Evolutionary conservation across 1,284 basidiomycete genomes (phyloP).

Genomic region (Moesziomyces aphidis): DNA sequence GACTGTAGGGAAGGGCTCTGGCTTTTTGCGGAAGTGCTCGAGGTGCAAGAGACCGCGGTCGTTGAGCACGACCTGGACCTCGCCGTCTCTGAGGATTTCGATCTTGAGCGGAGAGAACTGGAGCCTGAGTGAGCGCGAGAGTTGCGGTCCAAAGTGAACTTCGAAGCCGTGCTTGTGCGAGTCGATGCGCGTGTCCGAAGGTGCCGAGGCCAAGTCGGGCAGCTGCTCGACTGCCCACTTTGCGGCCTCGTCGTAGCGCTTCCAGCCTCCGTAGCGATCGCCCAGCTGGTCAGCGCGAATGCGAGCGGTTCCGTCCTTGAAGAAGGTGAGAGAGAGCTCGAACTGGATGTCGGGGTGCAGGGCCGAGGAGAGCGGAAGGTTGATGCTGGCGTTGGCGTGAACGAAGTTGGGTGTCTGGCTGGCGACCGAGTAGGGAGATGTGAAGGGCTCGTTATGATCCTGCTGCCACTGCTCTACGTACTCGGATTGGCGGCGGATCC

Average conservation of each 20-base stretch:
- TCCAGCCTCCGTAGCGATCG: constrained; percentile 53
- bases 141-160: constrained; percentile 44
- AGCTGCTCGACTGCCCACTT: constrained; percentile 60
- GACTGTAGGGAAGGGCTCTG: constrained; percentile 55
- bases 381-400: constrained; percentile 35
- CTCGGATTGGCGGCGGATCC: constrained; percentile 59
- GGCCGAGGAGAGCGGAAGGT: constrained; percentile 47
- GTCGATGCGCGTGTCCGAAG: constrained; percentile 23
- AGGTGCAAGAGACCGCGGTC: constrained; percentile 91
- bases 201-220: constrained; percentile 37
- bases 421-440: constrained; percentile 57
- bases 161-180: constrained; percentile 19
- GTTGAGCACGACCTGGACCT: constrained; percentile 87
- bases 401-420: constrained; percentile 19
- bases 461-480: constrained; percentile 51
- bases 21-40: constrained; percentile 82
- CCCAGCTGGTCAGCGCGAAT: constrained; percentile 61
- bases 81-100: constrained; percentile 75
- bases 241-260: constrained; percentile 61
- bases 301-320: constrained; percentile 62
- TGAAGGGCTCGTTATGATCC: constrained; percentile 28
- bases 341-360: constrained; percentile 62
- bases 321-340: constrained; percentile 54
- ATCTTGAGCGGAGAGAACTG: constrained; percentile 57
- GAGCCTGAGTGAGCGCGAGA: constrained; percentile 41